Evolutionary conservation across 306 rosid species (phyloP), one percentile per base, ranked within the genome.

Genomic region (Cucurbita moschata): DNA sequence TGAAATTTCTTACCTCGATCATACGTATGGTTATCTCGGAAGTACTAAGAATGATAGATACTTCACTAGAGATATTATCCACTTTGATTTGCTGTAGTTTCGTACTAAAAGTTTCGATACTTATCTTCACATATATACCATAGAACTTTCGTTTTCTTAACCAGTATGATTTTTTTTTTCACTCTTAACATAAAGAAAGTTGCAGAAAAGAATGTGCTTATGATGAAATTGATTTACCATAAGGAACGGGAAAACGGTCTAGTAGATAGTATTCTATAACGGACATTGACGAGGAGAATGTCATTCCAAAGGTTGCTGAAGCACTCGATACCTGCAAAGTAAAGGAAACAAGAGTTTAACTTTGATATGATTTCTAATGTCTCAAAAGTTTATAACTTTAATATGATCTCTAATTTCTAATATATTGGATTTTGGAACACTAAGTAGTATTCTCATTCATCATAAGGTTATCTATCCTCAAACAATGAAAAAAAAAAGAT

Each of bases 251-350:
- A 76, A 94, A 94, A 81, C 97, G 97, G 73, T 83, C 84, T 23
- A 94, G 84, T 44, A 94, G 86, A 77, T 89, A 91, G 82, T 94
- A 94, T 82, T 94, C 90, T 67, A 94, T 86, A 10, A 94, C 99
- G 65, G 99, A 94, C 97, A 94, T 94, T 6, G 99, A 94, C n/a
- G 99, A 89, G 15, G 99, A 94, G 82, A 94, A 94, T 62, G 86
- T 88, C 99, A 91, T 94, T 70, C 91, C 97, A 77, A 94, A 91
- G 4, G 97, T 94, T 52, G 99, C 99, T 15, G 97, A 84, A 79
- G 99, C 99, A 13, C 97, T 94, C 35, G 99, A 87, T 50, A 94
- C 99, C 99, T 94, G 82, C 82, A 74, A 66, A 56, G 11, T 11
- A 74, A 70, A 56, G n/a, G 72, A 75, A 18, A 5, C 5, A 4